A percentile compares a stretch with the other conserved stretches of the same genome.
phyloP scores from a whole-genome alignment of 2,329 filamentous ascomycete species.

The Fusarium fujikuroi region DNA sequence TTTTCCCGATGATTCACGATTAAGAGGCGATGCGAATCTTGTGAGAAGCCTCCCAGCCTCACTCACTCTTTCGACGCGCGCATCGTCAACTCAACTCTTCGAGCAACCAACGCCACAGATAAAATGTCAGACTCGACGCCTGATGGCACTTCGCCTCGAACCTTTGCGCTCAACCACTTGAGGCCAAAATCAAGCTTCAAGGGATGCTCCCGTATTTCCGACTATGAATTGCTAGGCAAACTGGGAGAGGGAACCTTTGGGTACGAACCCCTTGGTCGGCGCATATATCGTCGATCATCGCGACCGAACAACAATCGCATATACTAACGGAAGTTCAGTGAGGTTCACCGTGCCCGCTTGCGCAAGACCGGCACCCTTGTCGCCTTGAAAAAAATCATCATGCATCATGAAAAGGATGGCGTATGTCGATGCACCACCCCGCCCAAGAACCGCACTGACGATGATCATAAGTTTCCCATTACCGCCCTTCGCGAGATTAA shows the following conservation, averaged over 20 bases:
- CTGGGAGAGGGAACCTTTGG: constrained; percentile 97
- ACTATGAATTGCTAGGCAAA: constrained; percentile 84
- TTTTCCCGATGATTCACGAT: constrained; percentile 15
- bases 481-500: constrained; percentile 98
- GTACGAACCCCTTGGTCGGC: constrained; percentile 56
- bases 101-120: constrained; percentile 44
- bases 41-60: constrained; percentile 21
- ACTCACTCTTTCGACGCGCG: constrained; percentile 36
- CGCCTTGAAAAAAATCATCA: constrained; percentile 97
- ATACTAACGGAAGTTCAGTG: constrained; percentile 57
- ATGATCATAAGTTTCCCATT: constrained; percentile 81
- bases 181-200: constrained; percentile 72
- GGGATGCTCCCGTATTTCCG: constrained; percentile 84
- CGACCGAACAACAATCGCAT: neutral
- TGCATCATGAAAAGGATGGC: constrained; percentile 99
- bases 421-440: constrained; percentile 57
- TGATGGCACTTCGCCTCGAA: constrained; percentile 61
- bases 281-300: constrained; percentile 23
- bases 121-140: constrained; percentile 46
- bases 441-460: constrained; percentile 15
- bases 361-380: constrained; percentile 79
- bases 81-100: constrained; percentile 26
- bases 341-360: constrained; percentile 90
- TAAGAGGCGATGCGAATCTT: constrained; percentile 33
- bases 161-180: constrained; percentile 67